phyloP scores from a whole-genome alignment of 306 rosid species.

The Trichosanthes truncata region DNA sequence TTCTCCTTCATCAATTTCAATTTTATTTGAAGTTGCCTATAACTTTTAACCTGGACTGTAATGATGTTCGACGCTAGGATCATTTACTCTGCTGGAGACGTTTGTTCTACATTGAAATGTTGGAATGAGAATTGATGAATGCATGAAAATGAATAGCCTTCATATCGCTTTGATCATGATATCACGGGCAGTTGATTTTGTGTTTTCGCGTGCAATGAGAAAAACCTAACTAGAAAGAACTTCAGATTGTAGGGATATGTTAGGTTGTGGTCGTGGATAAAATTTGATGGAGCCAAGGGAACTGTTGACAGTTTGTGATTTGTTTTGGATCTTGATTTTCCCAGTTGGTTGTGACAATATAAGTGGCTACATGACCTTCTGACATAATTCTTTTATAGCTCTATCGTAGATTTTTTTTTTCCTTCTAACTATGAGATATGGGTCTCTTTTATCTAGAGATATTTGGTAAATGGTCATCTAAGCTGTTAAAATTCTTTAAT shows the following conservation, averaged over 20 bases:
- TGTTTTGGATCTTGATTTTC: conserved; percentile 3
- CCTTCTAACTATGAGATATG: not conserved
- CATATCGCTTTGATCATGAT: not conserved
- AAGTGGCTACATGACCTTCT: not conserved
- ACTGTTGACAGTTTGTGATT: not conserved
- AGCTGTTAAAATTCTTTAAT: not conserved
- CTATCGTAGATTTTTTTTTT: not conserved
- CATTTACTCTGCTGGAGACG: not conserved
- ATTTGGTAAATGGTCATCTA: not conserved
- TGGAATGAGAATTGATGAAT: not conserved
- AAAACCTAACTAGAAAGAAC: not conserved
- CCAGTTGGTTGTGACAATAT: not conserved
- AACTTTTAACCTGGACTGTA: not conserved
- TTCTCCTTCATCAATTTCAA: not conserved
- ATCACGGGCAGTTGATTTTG: not conserved
- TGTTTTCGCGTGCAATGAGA: not conserved
- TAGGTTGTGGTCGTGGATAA: not conserved
- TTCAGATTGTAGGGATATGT: not conserved
- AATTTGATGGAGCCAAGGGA: not conserved
- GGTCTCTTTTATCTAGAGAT: not conserved
- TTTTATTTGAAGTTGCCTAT: not conserved
- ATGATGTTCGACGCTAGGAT: not conserved
- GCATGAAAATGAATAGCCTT: not conserved
- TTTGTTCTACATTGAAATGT: not conserved
- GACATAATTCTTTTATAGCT: not conserved